phyloP scores from a whole-genome alignment of 805 yeast species.

The Priceomyces carsonii region DNA sequence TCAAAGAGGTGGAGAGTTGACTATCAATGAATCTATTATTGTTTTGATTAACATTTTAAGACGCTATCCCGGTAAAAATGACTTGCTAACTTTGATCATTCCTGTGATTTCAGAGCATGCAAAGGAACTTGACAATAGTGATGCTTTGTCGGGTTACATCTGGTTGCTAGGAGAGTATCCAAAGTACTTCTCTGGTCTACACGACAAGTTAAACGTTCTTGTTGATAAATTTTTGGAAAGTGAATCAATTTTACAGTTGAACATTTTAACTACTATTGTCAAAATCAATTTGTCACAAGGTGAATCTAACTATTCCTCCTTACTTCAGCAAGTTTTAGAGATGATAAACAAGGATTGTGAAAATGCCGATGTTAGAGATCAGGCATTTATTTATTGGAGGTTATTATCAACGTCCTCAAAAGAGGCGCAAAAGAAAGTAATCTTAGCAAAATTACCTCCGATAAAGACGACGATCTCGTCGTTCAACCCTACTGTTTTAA shows the following conservation, averaged over 20 bases:
- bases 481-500: conserved; percentile 67
- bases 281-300: conserved; percentile 43
- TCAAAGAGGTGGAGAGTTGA: conserved; percentile 61
- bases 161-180: conserved; percentile 78
- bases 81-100: conserved; percentile 50
- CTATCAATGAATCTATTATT: conserved; percentile 58
- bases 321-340: conserved; percentile 60
- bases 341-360: conserved; percentile 64
- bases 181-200: conserved; percentile 54
- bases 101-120: conserved; percentile 54
- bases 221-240: conserved; percentile 57
- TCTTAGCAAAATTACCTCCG: conserved; percentile 65
- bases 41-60: conserved; percentile 68
- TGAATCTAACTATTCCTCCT: conserved; percentile 28
- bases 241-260: conserved; percentile 61
- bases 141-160: conserved; percentile 58
- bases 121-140: conserved; percentile 49
- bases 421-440: conserved; percentile 50
- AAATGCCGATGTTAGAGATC: conserved; percentile 77
- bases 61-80: conserved; percentile 56
- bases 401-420: conserved; percentile 52
- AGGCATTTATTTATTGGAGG: conserved; percentile 81
- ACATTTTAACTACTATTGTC: conserved; percentile 61
- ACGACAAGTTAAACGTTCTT: conserved; percentile 44
- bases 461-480: conserved; percentile 70